These are phyloP conservation scores for Ammopiptanthus mongolicus DNA, from an alignment of 306 rosid genomes.

Conservation along the genomic window DNA sequence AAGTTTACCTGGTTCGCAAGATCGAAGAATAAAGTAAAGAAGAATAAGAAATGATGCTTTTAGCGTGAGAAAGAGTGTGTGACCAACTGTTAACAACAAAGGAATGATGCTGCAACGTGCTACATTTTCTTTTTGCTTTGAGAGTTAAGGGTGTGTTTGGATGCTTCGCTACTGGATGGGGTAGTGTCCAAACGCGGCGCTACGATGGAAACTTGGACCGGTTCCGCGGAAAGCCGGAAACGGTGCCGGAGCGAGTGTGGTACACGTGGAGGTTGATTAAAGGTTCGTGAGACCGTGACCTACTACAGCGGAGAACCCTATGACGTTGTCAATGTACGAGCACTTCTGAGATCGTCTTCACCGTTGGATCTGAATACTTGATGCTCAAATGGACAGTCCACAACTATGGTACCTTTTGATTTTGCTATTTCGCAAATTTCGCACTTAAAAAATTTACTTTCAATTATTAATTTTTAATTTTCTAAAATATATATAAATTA, in stretches of 20 bases:
- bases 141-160: slow-evolving; percentile 32
- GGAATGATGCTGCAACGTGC: slow-evolving; percentile 7
- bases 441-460: neutral
- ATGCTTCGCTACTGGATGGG: neutral
- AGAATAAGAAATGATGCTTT: slow-evolving; percentile 12
- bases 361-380: slow-evolving; percentile 17
- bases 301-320: slow-evolving; percentile 21
- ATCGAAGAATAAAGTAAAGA: neutral
- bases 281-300: slow-evolving; percentile 16
- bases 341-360: neutral
- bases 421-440: neutral
- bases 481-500: no score
- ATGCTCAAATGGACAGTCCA: neutral
- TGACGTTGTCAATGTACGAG: slow-evolving; percentile 20
- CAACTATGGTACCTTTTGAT: neutral
- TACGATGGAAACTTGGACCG: slow-evolving; percentile 8
- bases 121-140: neutral
- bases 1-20: slow-evolving; percentile 22
- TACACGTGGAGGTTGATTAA: slow-evolving; percentile 25
- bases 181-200: slow-evolving; percentile 25
- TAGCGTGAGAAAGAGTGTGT: neutral
- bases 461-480: no score
- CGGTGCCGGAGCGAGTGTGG: slow-evolving; percentile 15
- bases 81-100: neutral
- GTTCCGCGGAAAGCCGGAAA: slow-evolving; percentile 24